Percentiles rank a stretch among this genome's conserved stretches.
Conservation (phyloP, 371 early-diverging fungal genomes). For the Coemansia sp. region DNA sequence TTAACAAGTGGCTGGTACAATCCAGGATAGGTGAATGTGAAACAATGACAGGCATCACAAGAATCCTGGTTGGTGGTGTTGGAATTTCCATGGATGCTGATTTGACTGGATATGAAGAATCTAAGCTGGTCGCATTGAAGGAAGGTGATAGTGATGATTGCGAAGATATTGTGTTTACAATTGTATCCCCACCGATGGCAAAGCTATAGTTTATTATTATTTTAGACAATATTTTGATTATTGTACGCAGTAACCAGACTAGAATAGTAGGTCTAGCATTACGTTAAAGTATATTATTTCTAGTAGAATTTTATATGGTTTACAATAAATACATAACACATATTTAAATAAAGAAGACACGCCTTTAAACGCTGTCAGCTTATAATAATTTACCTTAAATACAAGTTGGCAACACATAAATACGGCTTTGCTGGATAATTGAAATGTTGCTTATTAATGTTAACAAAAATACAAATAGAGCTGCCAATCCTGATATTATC, state of each 20-base stretch:
- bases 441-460: not conserved
- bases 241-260: too few species aligned
- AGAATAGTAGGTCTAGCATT: not conserved
- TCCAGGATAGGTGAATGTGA: not conserved
- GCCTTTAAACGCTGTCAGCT: not conserved
- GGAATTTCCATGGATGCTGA: not conserved
- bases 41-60: not conserved
- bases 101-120: too few species aligned
- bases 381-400: not conserved
- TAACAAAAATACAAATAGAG: not conserved
- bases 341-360: not conserved
- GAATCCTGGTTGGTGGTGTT: not conserved
- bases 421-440: not conserved
- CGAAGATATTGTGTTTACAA: too few species aligned
- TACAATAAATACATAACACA: not conserved
- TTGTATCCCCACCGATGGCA: too few species aligned
- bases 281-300: not conserved
- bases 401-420: not conserved
- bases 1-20: not conserved
- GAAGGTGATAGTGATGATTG: too few species aligned
- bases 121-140: too few species aligned
- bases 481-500: not conserved
- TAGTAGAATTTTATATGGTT: not conserved
- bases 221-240: too few species aligned
- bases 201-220: too few species aligned